Evolutionary conservation across 768 basidiomycete genomes (phyloP).

Genomic region (Leucocoprinus leucothites): DNA sequence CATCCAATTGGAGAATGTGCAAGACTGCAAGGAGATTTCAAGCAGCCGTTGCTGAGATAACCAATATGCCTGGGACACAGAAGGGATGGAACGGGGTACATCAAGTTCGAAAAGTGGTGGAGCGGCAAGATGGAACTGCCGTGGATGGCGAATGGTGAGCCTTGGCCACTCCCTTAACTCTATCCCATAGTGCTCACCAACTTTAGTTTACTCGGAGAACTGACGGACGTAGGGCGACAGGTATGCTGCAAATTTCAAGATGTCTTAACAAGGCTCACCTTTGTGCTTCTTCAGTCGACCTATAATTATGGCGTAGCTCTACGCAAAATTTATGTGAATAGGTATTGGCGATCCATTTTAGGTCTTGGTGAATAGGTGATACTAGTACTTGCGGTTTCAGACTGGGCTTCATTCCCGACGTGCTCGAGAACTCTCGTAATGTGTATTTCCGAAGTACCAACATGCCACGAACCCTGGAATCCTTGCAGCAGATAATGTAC

Average conservation of each 20-base stretch:
- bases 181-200: no score
- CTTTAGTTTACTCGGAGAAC: constrained; percentile 72
- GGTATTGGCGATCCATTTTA: constrained; percentile 32
- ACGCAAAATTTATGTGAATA: constrained; percentile 64
- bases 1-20: constrained; percentile 69
- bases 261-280: background rate
- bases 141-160: constrained; percentile 65
- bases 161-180: no score
- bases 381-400: constrained; percentile 30
- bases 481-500: constrained; percentile 68
- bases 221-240: constrained; percentile 69
- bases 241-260: constrained; percentile 31
- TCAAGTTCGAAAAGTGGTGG: constrained; percentile 46
- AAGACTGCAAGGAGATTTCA: constrained; percentile 49
- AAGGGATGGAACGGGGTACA: constrained; percentile 18
- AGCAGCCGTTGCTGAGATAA: constrained; percentile 36
- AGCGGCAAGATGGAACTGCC: constrained; percentile 51
- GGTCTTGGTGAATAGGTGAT: background rate
- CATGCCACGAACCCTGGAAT: constrained; percentile 74
- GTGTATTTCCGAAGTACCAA: constrained; percentile 74
- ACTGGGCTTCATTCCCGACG: constrained; percentile 61
- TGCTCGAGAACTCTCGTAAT: constrained; percentile 36
- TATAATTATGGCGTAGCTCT: constrained; percentile 58
- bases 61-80: background rate
- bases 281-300: constrained; percentile 49